Percentiles rank a stretch among this genome's conserved stretches.
phyloP scores from a whole-genome alignment of 768 basidiomycete genomes.

The Xerocomus brunneocitrinus region DNA sequence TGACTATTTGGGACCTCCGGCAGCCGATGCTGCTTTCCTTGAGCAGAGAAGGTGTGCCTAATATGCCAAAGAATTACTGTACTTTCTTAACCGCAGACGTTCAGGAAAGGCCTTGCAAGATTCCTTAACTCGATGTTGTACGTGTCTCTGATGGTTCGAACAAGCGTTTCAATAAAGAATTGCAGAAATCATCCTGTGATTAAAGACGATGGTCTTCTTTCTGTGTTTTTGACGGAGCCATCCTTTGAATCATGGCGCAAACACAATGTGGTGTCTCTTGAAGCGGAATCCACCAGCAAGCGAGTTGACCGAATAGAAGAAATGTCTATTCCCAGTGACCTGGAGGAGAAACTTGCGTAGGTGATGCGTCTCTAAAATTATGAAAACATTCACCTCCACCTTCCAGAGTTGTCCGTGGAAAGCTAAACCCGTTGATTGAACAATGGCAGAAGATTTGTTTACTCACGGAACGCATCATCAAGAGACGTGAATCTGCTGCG shows the following conservation, averaged over 20 bases:
- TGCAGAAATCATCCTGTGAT: slow-evolving; percentile 88
- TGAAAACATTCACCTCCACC: slow-evolving; percentile 1
- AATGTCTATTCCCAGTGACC: slow-evolving; percentile 88
- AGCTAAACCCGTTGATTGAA: slow-evolving; percentile 74
- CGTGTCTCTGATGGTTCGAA: slow-evolving; percentile 22
- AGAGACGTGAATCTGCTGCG: slow-evolving; percentile 88
- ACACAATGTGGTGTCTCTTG: slow-evolving; percentile 65
- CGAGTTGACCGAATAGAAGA: slow-evolving; percentile 79
- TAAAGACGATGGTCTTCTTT: slow-evolving; percentile 79
- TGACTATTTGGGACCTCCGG: slow-evolving; percentile 6
- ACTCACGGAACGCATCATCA: slow-evolving; percentile 82
- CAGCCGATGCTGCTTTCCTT: slow-evolving; percentile 85
- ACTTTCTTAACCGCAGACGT: background rate
- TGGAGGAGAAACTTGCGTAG: slow-evolving; percentile 85
- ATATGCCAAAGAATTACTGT: background rate
- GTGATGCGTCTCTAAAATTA: slow-evolving; percentile 14
- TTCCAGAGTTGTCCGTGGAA: slow-evolving; percentile 66
- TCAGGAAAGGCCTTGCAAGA: slow-evolving; percentile 73
- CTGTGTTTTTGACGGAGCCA: slow-evolving; percentile 75
- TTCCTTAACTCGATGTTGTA: slow-evolving; percentile 78
- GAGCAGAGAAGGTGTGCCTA: slow-evolving; percentile 74
- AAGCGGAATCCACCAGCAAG: slow-evolving; percentile 83
- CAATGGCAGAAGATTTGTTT: slow-evolving; percentile 90
- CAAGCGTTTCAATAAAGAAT: background rate
- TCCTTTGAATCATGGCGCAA: slow-evolving; percentile 90